Evolutionary conservation across 768 basidiomycete species (phyloP), one percentile per base, ranked within the genome.

Genomic region (Scleroderma citrinum): DNA sequence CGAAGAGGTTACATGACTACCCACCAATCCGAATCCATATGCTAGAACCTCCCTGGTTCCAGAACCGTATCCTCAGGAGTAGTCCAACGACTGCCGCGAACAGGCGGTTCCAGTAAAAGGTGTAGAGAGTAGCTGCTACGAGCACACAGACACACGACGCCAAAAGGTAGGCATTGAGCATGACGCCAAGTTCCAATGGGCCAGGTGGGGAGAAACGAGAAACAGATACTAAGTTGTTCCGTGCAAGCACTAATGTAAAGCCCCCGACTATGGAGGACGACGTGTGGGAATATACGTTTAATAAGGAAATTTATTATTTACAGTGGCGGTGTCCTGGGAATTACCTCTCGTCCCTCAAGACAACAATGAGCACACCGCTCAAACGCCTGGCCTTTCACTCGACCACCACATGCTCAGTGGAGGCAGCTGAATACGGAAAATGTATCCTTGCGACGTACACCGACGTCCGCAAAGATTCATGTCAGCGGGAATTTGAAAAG

Each of bases 41-140:
- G 60, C 87, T 87, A n/a, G 80, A 79, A 32, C 74, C 79, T 44
- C 80, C 79, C 50, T 81, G 76, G 53, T 84, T 84, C 94, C 95
- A 96, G 52, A 83, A 81, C 50, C 78, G 67, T 7, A 89, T 59
- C 24, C 91, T 85, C 43, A 95, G 68, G 12, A 78, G 56, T 47
- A 81, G 72, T 13, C 83, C 78, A 51, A 92, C 68, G 47, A 87
- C 51, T 47, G 76, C 78, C 1, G 82, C 92, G 50, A 95, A 65
- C 44, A 95, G 71, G 35, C 92, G 81, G 68, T 92, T 94, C 81
- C 87, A 91, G 71, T 87, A 96, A 76, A 96, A 94, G 54, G 90
- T 76, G 68, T 90, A 89, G 52, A 90, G 70, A 48, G 88, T 67
- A 7, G 83, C 69, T 14, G 74, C 76, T 31, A 78, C 43, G 53